A percentile compares a stretch with the other conserved stretches of the same genome.
These are phyloP conservation scores for Phytophthora hibernalis DNA, from an alignment of 352 stramenopile genomes.

Conservation along the genomic window DNA sequence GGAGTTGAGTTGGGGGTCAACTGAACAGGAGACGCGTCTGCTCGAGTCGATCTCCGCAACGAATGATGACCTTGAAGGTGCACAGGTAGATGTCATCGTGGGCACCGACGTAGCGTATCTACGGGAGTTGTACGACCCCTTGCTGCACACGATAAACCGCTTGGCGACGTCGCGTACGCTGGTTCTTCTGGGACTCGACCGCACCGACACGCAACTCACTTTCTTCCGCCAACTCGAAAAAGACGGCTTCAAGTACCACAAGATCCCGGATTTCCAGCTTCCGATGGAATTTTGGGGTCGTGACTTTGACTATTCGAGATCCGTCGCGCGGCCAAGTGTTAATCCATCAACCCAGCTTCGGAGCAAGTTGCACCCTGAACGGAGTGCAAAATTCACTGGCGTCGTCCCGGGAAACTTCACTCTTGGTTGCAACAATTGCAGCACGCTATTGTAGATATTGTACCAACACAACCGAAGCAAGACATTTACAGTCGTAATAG, in stretches of 20 bases:
- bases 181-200: slow-evolving; percentile 79
- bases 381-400: too few species aligned
- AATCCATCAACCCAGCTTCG: neutral
- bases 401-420: too few species aligned
- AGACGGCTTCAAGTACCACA: too few species aligned
- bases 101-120: slow-evolving; percentile 86
- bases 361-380: too few species aligned
- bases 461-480: slow-evolving; percentile 17
- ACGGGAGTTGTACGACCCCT: slow-evolving; percentile 74
- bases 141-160: slow-evolving; percentile 65
- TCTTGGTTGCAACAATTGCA: neutral
- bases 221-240: slow-evolving; percentile 84
- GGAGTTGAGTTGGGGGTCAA: slow-evolving; percentile 67
- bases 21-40: slow-evolving; percentile 52
- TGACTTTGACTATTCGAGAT: slow-evolving; percentile 88
- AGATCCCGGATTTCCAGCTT: slow-evolving; percentile 65
- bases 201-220: slow-evolving; percentile 60
- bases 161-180: slow-evolving; percentile 55
- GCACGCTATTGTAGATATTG: slow-evolving; percentile 20
- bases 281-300: slow-evolving; percentile 65
- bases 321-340: too few species aligned
- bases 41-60: slow-evolving; percentile 41
- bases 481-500: too few species aligned
- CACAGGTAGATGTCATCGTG: slow-evolving; percentile 73
- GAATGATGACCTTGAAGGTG: slow-evolving; percentile 10